Conservation (phyloP, 371 early-diverging fungal genomes). For the Mucor sp. region DNA sequence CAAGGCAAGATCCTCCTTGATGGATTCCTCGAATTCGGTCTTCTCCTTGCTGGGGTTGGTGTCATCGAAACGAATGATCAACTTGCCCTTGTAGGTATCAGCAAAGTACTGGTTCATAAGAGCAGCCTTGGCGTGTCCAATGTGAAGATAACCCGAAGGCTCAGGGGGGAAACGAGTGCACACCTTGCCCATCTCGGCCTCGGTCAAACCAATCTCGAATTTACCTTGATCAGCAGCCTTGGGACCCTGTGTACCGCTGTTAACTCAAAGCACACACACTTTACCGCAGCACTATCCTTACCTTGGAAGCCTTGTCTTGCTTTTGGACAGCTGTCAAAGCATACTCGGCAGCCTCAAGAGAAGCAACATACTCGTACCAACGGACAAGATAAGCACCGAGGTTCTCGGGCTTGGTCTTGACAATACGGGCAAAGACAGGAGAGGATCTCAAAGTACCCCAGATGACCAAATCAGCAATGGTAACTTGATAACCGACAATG, state of each 20-base stretch:
- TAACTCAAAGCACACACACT: background rate
- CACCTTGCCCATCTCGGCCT: slow-evolving; percentile 83
- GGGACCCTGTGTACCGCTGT: slow-evolving; percentile 4
- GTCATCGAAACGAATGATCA: slow-evolving; percentile 99
- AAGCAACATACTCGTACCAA: slow-evolving; percentile 82
- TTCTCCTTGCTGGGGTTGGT: slow-evolving; percentile 99
- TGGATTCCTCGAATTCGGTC: slow-evolving; percentile 92
- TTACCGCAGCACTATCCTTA: background rate
- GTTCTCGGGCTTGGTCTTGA: slow-evolving; percentile 76
- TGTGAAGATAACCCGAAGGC: slow-evolving; percentile 98
- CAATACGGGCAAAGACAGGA: slow-evolving; percentile 75
- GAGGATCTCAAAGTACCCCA: slow-evolving; percentile 89
- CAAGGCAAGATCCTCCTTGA: slow-evolving; percentile 89
- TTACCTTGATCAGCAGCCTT: slow-evolving; percentile 85
- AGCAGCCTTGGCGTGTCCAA: slow-evolving; percentile 99
- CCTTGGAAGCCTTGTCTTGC: slow-evolving; percentile 48
- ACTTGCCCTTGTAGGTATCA: slow-evolving; percentile 85
- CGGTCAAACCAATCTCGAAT: slow-evolving; percentile 90
- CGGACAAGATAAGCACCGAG: slow-evolving; percentile 76
- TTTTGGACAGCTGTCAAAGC: slow-evolving; percentile 59
- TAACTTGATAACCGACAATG: slow-evolving; percentile 76
- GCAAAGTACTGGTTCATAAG: slow-evolving; percentile 99
- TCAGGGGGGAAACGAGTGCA: slow-evolving; percentile 99
- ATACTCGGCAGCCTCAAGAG: slow-evolving; percentile 58
- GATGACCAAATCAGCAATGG: slow-evolving; percentile 83